Evolutionary conservation across 2,329 filamentous ascomycete genomes (phyloP), one percentile per base, ranked within the genome.

Genomic region (Lasiodiplodia sp.): DNA sequence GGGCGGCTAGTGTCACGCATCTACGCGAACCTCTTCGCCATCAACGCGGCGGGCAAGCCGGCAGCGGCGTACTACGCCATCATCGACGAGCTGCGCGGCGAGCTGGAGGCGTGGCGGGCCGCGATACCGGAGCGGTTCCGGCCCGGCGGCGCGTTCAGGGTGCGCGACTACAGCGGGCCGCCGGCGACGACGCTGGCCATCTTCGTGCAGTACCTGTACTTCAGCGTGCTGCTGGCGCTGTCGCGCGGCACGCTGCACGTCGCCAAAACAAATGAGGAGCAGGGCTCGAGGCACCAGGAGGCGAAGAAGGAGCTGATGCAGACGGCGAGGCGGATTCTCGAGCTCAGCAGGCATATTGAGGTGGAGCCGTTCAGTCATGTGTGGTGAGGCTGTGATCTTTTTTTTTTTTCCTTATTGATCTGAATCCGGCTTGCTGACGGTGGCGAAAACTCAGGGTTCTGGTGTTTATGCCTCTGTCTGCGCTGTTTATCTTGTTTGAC

Each of bases 401-500:
- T 8, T n/a, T 47, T 5, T n/a, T 5, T n/a, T n/a, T 44, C 2
- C 16, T 0, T n/a, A 0, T 47, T 7, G 40, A 8, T 18, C 16
- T n/a, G 2, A 7, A 3, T 18, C 6, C 14, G 14, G 14, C 18
- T 6, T 6, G 38, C 40, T 44, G 40, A 44, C 40, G 16, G 1
- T 8, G 16, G 40, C 40, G 40, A 44, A 16, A 10, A n/a, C 2
- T 0, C 37, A 62, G 57, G 40, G 38, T 62, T 5, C 16, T 62
- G 14, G 57, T 31, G 0, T 47, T 47, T 7, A 49, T 62, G 57
- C 57, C 57, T 2, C 38, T 62, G 7, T 47, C 38, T 14, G 57
- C 57, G 2, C 71, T 82, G 0, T 81, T 83, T 34, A 78, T 82
- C 10, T 71, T 83, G 1, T 83, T 83, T 58, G 81, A 83, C 25